Evolutionary conservation across 495 filamentous ascomycete genomes (phyloP), one percentile per base, ranked within the genome.

Genomic region (Trichoderma gamsii): DNA sequence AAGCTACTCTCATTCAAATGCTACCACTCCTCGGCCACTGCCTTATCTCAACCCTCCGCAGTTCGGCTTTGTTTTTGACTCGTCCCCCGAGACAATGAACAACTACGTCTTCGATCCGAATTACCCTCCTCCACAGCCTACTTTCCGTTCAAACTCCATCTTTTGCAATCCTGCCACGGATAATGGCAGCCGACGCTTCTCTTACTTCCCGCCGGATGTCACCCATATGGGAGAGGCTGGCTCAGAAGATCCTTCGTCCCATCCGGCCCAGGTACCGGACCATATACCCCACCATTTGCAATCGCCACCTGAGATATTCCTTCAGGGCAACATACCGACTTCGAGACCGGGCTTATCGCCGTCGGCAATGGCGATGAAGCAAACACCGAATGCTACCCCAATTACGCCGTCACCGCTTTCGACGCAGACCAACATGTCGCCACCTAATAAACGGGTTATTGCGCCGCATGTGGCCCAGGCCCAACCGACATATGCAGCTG

Each of bases 131-230:
- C 68, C 76, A 66, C 73, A 78, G 32, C 74, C 79, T 9, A 75
- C 75, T 12, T 86, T 86, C 74, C 77, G 84, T 65, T 85, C 83
- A 7, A 82, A 82, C 65, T 86, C 84, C 0, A 86, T 86, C 41
- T 86, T 86, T 70, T 73, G 79, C 44, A 80, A 76, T 61, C 83
- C 84, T 3, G 76, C 77, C 4, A 80, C 80, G 21, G 81, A 85
- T 66, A 68, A 72, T 5, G 75, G 74, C 51, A 81, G 79, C 27
- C 80, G 84, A 63, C 77, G 84, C 15, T 78, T 82, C 56, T 84
- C 82, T n/a, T 81, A 85, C 63, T 84, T 84, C 65, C 79, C 84
- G 11, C 84, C 84, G 9, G 84, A 83, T 51, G 78, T 75, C 56
- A 76, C 76, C 6, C 74, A 78, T 9, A 64, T 72, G 9, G 67